Evolutionary conservation across 164 flowering plant species (phyloP).

Genomic region (Piper longum): DNA sequence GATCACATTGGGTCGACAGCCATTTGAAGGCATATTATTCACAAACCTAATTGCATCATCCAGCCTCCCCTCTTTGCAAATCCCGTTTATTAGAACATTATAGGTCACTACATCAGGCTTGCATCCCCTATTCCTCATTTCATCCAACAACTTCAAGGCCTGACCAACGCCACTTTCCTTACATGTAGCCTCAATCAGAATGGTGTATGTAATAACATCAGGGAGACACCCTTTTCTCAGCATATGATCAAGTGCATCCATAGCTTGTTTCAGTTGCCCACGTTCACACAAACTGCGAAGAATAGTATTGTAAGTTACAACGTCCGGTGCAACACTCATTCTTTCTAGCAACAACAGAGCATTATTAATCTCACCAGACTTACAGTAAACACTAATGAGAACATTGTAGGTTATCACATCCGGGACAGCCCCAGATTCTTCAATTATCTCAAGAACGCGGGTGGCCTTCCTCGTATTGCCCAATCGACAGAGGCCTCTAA

Average conservation of each 20-base stretch:
- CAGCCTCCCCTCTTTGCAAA: conserved; percentile 79
- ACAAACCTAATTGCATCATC: conserved; percentile 72
- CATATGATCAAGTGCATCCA: conserved; percentile 51
- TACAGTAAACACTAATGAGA: conserved; percentile 73
- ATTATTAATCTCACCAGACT: conserved; percentile 55
- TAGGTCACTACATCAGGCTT: conserved; percentile 83
- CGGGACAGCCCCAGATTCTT: conserved; percentile 67
- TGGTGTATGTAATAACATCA: conserved; percentile 74
- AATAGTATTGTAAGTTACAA: conserved; percentile 79
- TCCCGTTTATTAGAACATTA: conserved; percentile 78
- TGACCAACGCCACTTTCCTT: conserved; percentile 66
- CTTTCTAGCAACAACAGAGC: conserved; percentile 51
- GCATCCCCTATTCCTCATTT: conserved; percentile 74
- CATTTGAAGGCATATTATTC: conserved; percentile 44
- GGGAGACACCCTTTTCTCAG: conserved; percentile 55
- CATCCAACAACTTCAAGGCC: conserved; percentile 84
- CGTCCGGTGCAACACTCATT: conserved; percentile 72
- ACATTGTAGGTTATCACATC: conserved; percentile 84
- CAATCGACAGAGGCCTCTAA: conserved; percentile 50
- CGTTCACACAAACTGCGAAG: conserved; percentile 51
- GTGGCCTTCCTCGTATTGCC: conserved; percentile 58
- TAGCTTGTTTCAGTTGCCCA: conserved; percentile 62
- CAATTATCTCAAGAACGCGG: conserved; percentile 54
- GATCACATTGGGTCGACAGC: conserved; percentile 78
- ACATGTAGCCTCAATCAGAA: conserved; percentile 85